A percentile compares a stretch with the other conserved stretches of the same genome.
phyloP scores from a whole-genome alignment of 495 filamentous ascomycete species.

The Ascobolus immersus region DNA sequence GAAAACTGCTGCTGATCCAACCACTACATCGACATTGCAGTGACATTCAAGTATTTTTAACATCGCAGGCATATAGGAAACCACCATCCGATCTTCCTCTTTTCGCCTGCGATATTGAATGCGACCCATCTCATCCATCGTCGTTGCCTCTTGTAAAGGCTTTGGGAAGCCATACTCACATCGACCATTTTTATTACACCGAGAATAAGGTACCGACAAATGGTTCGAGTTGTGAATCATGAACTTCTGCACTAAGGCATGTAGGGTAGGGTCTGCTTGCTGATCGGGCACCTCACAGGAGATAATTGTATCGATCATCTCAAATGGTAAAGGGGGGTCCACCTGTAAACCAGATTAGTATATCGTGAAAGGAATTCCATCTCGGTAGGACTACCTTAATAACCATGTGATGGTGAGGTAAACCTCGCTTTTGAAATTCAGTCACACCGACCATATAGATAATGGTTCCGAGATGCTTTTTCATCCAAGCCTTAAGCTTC shows the following conservation, averaged over 20 bases:
- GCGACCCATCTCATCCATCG: conserved; percentile 1
- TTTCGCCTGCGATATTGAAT: conserved; percentile 1
- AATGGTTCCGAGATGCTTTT: neutral
- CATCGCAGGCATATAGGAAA: conserved; percentile 5
- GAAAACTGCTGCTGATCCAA: conserved; percentile 6
- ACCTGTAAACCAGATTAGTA: neutral
- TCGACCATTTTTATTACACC: conserved; percentile 1
- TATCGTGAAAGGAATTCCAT: neutral
- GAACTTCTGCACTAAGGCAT: neutral
- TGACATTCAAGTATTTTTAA: conserved; percentile 4
- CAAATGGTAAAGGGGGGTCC: neutral
- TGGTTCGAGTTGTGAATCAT: conserved; percentile 1
- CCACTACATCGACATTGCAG: conserved; percentile 8
- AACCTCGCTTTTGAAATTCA: conserved; percentile 2
- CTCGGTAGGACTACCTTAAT: neutral
- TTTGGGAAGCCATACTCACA: conserved; percentile 4
- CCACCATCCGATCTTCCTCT: conserved; percentile 5
- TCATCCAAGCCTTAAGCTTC: neutral
- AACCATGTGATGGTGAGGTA: conserved; percentile 1
- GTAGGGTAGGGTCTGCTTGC: neutral
- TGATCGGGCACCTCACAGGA: neutral
- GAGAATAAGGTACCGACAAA: neutral
- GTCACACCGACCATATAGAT: conserved; percentile 1
- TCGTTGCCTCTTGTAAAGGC: neutral
- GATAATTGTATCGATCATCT: neutral